Evolutionary conservation across 495 filamentous ascomycete genomes (phyloP), one percentile per base, ranked within the genome.

Genomic region (Astrothelium macrocarpum): DNA sequence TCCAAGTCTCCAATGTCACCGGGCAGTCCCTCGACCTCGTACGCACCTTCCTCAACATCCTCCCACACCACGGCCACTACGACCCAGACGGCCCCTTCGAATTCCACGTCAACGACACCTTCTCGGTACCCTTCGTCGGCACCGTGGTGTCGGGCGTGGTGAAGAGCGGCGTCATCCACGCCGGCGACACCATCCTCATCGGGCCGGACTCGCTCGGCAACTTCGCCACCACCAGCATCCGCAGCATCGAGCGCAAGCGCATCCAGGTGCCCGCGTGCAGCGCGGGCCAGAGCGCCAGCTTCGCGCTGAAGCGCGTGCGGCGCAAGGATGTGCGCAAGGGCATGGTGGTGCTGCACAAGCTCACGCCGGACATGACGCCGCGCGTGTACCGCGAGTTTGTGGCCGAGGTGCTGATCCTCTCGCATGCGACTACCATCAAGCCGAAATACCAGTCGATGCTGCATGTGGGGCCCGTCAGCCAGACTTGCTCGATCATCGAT

Each of bases 371-470:
- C 16, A 25, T 63, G 32, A 77, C 82, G 32, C 79, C 84, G 2
- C 95, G 93, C 70, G 94, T 96, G 7, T 88, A 88, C 73, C 84
- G 90, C 39, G 92, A 97, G 71, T 98, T 98, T 73, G 81, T 96
- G 60, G 94, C 94, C 20, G 94, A 98, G 78, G 94, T 97, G 2
- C 82, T 98, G 5, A 98, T 98, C 65, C 81, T 98, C 9, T 91
- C 88, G 2, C 94, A 98, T 72, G 94, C 94, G 0, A 98, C 94
- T n/a, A 98, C 94, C 53, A 98, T 98, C 75, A 94, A 95, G 73
- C 91, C 90, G 5, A 92, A 92, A 70, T 98, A 98, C 71, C 94
- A 98, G 74, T 95, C 94, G 4, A 98, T 98, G 94, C 82, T 98
- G 25, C 94, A 98, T 70, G 94, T 98, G 23, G 94, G 94, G 9